Percentiles rank a stretch among this genome's conserved stretches.
phyloP scores from a whole-genome alignment of 495 filamentous ascomycete genomes.

The Penicillium paradoxum region DNA sequence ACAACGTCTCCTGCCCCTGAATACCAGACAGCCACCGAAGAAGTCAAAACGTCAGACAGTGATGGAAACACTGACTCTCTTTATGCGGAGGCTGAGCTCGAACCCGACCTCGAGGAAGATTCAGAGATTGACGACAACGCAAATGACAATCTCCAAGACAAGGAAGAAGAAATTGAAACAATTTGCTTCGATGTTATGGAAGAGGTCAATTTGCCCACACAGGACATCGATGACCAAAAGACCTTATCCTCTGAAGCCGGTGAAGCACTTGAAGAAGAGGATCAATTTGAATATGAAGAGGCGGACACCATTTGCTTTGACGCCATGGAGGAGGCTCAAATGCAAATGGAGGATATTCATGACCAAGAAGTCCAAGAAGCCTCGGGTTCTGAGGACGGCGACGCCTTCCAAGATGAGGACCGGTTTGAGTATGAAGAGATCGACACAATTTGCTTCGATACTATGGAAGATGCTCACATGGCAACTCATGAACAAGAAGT shows the following conservation, averaged over 20 bases:
- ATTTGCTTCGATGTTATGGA: conserved; percentile 25
- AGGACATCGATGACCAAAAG: conserved; percentile 3
- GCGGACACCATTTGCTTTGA: conserved; percentile 23
- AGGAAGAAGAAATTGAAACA: conserved; percentile 20
- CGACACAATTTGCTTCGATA: conserved; percentile 23
- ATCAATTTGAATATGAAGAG: conserved; percentile 19
- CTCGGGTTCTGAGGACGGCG: background rate
- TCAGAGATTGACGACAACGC: background rate
- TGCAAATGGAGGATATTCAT: conserved; percentile 1
- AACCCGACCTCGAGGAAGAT: background rate
- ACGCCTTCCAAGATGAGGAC: conserved; percentile 9
- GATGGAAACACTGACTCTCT: conserved; percentile 6
- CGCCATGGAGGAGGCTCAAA: conserved; percentile 17
- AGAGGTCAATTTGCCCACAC: conserved; percentile 9
- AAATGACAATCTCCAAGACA: background rate
- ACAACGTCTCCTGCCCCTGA: conserved; percentile 4
- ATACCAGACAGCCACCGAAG: background rate
- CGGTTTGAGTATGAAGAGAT: conserved; percentile 18
- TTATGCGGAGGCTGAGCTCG: background rate
- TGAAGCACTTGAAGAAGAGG: background rate
- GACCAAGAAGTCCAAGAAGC: background rate
- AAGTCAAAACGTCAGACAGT: background rate
- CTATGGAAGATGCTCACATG: conserved; percentile 19
- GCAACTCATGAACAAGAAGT: conserved; percentile 1
- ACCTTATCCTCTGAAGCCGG: background rate